Conservation (phyloP, 2,329 filamentous ascomycete species). For the Diaporthe ilicicola region DNA sequence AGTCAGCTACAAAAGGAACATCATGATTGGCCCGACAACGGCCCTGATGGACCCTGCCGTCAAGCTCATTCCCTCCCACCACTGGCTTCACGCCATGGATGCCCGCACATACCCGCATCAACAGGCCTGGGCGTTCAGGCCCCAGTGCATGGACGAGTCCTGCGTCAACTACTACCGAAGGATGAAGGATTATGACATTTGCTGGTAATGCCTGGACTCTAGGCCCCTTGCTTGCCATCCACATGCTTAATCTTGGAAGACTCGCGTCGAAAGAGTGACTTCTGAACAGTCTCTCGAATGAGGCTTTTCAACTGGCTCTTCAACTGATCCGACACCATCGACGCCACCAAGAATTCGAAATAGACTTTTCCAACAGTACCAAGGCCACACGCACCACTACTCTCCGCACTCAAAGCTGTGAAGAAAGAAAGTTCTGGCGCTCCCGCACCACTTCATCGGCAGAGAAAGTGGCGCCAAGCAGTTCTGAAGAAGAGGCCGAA, state of each 20-base stretch:
- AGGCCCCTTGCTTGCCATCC: too few relatives aligned
- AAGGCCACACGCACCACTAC: too few relatives aligned
- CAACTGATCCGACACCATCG: not conserved
- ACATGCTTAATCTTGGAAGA: too few relatives aligned
- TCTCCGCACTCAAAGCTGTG: too few relatives aligned
- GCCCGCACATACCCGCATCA: conserved; percentile 32
- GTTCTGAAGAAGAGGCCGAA: too few relatives aligned
- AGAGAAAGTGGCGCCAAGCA: too few relatives aligned
- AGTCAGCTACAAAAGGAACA: conserved; percentile 29
- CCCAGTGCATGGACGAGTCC: conserved; percentile 10
- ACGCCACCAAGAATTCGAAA: not conserved
- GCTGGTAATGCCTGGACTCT: not conserved
- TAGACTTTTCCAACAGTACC: too few relatives aligned
- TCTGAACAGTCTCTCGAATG: not conserved
- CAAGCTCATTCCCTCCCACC: conserved; percentile 32
- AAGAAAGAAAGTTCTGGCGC: too few relatives aligned
- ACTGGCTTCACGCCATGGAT: conserved; percentile 37
- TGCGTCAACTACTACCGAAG: conserved; percentile 8
- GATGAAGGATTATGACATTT: not conserved
- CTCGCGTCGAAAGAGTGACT: not conserved
- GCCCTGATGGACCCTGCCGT: conserved; percentile 19
- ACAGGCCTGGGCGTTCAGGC: not conserved
- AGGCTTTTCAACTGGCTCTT: not conserved
- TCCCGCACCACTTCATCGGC: too few relatives aligned
- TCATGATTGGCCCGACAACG: conserved; percentile 32